Evolutionary conservation across 345 rosid genomes (phyloP).

Genomic region (Nasturtium officinale): DNA sequence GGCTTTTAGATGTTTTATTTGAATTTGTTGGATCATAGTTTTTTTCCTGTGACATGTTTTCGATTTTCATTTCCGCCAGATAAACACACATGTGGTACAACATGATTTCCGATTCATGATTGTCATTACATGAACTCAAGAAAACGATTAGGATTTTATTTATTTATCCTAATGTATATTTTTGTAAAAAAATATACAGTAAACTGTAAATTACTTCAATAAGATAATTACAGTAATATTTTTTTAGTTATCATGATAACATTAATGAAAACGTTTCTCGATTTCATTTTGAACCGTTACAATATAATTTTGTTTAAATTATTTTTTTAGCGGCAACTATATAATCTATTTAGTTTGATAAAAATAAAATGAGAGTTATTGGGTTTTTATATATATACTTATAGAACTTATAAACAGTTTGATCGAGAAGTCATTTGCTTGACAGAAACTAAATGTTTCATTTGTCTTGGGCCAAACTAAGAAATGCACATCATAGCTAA

Average conservation of each 20-base stretch:
- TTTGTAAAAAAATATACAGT: no score
- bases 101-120: no score
- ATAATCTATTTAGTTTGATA: no score
- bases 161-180: no score
- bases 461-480: constrained; percentile 35
- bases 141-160: no score
- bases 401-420: constrained; percentile 5
- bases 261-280: background rate
- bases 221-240: background rate
- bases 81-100: background rate
- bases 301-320: background rate
- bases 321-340: constrained; percentile 58
- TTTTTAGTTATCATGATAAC: background rate
- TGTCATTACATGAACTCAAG: background rate
- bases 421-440: constrained; percentile 25
- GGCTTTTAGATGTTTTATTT: no score
- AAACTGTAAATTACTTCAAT: background rate
- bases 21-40: background rate
- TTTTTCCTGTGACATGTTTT: no score
- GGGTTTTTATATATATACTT: constrained; percentile 18
- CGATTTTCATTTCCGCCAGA: background rate
- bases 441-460: constrained; percentile 1
- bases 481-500: constrained; percentile 38
- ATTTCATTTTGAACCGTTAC: background rate
- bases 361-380: background rate